Conservation (phyloP, 2,329 filamentous ascomycete species). For the Hypoxylon sp. region DNA sequence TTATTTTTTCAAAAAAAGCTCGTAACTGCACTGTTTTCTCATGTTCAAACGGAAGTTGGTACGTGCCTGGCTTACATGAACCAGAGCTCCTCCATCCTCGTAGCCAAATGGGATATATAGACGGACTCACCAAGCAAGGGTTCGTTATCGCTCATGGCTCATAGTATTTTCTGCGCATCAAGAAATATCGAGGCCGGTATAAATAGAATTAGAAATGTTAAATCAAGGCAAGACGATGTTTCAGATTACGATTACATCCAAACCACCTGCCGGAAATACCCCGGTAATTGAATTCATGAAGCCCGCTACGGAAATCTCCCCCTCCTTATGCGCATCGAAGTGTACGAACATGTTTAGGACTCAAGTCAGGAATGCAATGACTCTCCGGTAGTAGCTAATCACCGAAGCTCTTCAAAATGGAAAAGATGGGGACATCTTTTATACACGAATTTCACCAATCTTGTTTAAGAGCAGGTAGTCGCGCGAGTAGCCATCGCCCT, state of each 20-base stretch:
- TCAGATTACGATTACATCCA: not conserved
- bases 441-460: too few species aligned
- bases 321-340: not conserved
- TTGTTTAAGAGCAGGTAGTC: not conserved
- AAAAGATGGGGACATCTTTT: too few species aligned
- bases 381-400: too few species aligned
- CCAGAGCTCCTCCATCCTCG: constrained; percentile 16
- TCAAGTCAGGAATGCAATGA: not conserved
- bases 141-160: constrained; percentile 35
- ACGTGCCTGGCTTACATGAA: not conserved
- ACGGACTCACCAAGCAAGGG: constrained; percentile 37
- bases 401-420: too few species aligned
- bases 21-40: not conserved
- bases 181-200: not conserved
- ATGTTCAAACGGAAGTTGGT: not conserved
- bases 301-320: too few species aligned
- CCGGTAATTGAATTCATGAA: constrained; percentile 16
- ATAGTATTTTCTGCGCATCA: not conserved
- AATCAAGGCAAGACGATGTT: not conserved
- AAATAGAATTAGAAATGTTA: not conserved
- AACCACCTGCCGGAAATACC: constrained; percentile 18
- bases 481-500: not conserved
- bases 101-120: constrained; percentile 1
- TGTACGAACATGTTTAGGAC: not conserved
- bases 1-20: too few species aligned